Evolutionary conservation across 768 basidiomycete species (phyloP).

Genomic region (Leucosporidium scottii): DNA sequence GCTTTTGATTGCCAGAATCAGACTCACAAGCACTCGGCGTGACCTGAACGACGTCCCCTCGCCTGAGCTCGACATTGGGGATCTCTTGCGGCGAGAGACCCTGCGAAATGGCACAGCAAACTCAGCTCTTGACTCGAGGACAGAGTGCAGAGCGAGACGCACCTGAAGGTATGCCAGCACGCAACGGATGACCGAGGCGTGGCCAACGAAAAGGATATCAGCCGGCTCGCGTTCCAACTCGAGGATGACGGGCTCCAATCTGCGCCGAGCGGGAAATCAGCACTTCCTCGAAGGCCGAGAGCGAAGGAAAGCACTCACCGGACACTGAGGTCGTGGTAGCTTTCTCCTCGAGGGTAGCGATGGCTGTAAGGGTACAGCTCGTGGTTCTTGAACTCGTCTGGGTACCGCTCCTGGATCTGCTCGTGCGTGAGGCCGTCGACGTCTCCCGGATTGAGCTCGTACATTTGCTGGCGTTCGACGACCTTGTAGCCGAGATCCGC

Average conservation of each 20-base stretch:
- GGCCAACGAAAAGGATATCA: conserved; percentile 86
- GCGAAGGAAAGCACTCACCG: conserved; percentile 10
- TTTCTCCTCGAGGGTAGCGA: conserved; percentile 52
- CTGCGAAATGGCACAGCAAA: conserved; percentile 33
- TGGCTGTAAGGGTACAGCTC: conserved; percentile 73
- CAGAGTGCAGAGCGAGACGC: conserved; percentile 18
- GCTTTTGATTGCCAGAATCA: not conserved
- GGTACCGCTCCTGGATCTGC: conserved; percentile 80
- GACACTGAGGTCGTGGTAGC: conserved; percentile 78
- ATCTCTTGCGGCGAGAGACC: conserved; percentile 93
- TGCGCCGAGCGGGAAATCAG: not conserved
- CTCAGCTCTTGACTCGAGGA: conserved; percentile 29
- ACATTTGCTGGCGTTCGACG: conserved; percentile 91
- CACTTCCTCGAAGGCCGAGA: too few species aligned
- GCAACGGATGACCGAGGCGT: conserved; percentile 77
- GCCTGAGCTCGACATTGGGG: conserved; percentile 91
- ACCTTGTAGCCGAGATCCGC: conserved; percentile 51
- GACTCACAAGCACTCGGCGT: conserved; percentile 33
- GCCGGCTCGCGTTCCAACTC: conserved; percentile 91
- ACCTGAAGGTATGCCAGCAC: conserved; percentile 48
- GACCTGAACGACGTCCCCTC: conserved; percentile 86
- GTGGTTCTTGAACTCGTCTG: conserved; percentile 90
- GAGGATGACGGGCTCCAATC: conserved; percentile 50
- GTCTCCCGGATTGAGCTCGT: conserved; percentile 87
- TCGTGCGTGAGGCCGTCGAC: conserved; percentile 88